phyloP scores from a whole-genome alignment of 176 grass and related monocot genomes.

The Aegilops sharonensis region DNA sequence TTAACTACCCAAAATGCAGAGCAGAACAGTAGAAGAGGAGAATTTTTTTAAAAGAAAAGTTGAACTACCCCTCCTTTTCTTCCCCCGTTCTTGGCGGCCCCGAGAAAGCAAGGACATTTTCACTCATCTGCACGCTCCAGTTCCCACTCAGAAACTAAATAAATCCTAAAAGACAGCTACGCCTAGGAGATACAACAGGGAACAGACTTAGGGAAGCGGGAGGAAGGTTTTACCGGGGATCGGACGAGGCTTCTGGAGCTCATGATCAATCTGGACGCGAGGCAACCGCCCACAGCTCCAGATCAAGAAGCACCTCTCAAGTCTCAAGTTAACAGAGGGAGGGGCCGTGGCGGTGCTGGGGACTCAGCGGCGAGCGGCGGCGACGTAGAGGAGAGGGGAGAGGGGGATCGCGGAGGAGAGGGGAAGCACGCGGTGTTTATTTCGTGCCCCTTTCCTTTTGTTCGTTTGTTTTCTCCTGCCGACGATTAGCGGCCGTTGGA shows the following conservation, averaged over 20 bases:
- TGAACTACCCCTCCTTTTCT: background rate
- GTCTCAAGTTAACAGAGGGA: background rate
- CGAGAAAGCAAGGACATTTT: background rate
- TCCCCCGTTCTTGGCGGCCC: background rate
- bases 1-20: background rate
- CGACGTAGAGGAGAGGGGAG: background rate
- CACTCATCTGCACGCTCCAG: background rate
- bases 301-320: background rate
- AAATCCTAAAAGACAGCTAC: no score
- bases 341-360: background rate
- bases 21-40: background rate
- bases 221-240: slow-evolving; percentile 8
- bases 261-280: slow-evolving; percentile 20
- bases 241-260: slow-evolving; percentile 37
- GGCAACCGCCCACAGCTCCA: background rate
- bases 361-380: background rate
- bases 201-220: background rate
- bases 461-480: background rate
- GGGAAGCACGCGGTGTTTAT: background rate
- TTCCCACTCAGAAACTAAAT: background rate
- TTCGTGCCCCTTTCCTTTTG: background rate
- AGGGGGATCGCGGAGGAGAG: background rate
- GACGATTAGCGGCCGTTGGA: slow-evolving; percentile 1
- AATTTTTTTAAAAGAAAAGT: background rate
- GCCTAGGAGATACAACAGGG: background rate